Conservation (phyloP, 2,329 filamentous ascomycete genomes). For the Aspergillus pseudoglaucus region DNA sequence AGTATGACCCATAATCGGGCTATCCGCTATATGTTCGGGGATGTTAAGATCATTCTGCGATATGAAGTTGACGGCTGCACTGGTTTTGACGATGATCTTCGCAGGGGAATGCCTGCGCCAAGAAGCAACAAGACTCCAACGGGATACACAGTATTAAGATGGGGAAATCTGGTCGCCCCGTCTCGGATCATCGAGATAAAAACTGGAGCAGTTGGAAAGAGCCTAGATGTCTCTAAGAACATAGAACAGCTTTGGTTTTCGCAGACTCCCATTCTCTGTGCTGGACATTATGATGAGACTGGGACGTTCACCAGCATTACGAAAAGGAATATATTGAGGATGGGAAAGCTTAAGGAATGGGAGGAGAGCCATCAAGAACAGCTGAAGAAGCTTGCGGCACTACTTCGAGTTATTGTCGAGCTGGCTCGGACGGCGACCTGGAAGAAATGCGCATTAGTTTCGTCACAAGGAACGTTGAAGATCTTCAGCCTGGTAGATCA, state of each 20-base stretch:
- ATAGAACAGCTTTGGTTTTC: constrained; percentile 3
- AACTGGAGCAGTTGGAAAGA: neutral
- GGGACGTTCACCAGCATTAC: neutral
- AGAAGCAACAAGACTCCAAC: too few species aligned
- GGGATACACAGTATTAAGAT: neutral
- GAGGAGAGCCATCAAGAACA: constrained; percentile 1
- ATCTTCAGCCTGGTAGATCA: neutral
- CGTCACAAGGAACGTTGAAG: neutral
- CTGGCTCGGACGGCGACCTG: neutral
- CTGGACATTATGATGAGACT: neutral
- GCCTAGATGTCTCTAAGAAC: neutral
- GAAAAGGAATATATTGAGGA: neutral
- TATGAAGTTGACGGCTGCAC: constrained; percentile 4
- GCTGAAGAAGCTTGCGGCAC: neutral
- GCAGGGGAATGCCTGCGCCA: too few species aligned
- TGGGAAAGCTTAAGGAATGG: constrained; percentile 1
- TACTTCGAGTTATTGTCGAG: neutral
- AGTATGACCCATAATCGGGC: constrained; percentile 2
- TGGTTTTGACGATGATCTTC: neutral
- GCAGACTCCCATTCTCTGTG: constrained; percentile 3
- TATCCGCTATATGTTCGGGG: neutral
- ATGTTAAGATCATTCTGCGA: neutral
- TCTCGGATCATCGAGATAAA: neutral
- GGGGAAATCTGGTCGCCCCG: neutral
- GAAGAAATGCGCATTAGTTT: neutral